Evolutionary conservation across 805 yeast species (phyloP), one percentile per base, ranked within the genome.

Genomic region (Myxozyma neglecta): DNA sequence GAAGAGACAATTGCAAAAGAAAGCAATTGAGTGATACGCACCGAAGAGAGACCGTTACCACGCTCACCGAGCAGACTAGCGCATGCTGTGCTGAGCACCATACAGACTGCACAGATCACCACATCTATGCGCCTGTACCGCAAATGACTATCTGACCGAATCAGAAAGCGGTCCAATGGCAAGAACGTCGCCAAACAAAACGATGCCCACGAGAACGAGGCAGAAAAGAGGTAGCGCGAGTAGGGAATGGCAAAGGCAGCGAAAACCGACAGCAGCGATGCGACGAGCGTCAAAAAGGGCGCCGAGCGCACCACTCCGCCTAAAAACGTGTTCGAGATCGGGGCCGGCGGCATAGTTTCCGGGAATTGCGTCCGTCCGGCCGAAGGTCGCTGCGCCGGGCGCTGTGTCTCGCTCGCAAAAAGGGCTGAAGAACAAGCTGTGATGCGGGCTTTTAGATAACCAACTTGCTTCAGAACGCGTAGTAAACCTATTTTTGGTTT

Each of bases 31-130:
- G 35, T 39, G n/a, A 40, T 16, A 46, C 66, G 2, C 40, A 64
- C 67, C 37, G 67, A 60, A 44, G 63, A 57, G 6, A 64, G 58
- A 50, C 67, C 67, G 14, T 49, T 56, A 5, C 67, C 67, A 24
- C 67, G 67, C 40, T 64, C 67, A n/a, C 67, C 67, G 18, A 64
- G 60, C 48, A 64, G 45, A 47, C 59, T 46, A 13, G 67, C 67
- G 42, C 67, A 64, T 14, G 54, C 63, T 4, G 59, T 62, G 32
- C 59, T 51, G 48, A 64, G 56, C 16, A 64, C 67, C 35, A 64
- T 64, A 57, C 67, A 64, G 3, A 63, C 58, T 14, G 67, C 45
- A 40, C 67, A 64, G 34, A 64, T 57, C 20, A 53, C 67, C 35
- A 64, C 67, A 46, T 64, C 67, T 36, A 64, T 64, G 24, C 67